Percentiles rank a stretch among this genome's conserved stretches.
These are phyloP conservation scores for Ganoderma sp. DNA, from an alignment of 1,284 basidiomycete species.

Conservation along the genomic window DNA sequence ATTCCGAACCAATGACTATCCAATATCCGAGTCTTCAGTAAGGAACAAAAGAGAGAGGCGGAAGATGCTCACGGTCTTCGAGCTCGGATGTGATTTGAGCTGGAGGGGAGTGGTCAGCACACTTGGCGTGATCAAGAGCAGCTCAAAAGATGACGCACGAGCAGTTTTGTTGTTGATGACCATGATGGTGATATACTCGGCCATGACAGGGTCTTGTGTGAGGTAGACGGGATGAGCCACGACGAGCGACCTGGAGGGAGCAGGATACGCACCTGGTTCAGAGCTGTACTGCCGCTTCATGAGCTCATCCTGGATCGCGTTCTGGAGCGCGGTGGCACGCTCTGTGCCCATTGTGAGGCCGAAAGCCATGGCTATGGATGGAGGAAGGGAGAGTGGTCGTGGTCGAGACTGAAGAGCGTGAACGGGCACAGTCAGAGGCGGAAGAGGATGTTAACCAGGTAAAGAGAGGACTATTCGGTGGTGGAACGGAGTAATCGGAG, in stretches of 20 bases:
- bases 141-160: conserved; percentile 56
- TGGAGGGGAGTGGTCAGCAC: conserved; percentile 42
- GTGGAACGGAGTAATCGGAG: not conserved
- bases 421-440: not conserved
- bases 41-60: conserved; percentile 17
- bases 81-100: conserved; percentile 84
- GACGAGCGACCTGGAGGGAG: not conserved
- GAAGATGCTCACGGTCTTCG: conserved; percentile 71
- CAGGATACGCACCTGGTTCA: conserved; percentile 63
- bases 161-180: conserved; percentile 88
- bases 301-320: conserved; percentile 83
- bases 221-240: not conserved
- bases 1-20: conserved; percentile 79
- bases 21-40: conserved; percentile 12
- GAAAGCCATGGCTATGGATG: conserved; percentile 42
- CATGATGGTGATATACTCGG: conserved; percentile 92
- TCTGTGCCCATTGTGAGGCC: conserved; percentile 82
- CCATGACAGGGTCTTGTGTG: conserved; percentile 80
- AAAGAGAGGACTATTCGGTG: not conserved
- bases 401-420: conserved; percentile 15
- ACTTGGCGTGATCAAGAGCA: not conserved
- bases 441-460: not conserved
- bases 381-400: conserved; percentile 8
- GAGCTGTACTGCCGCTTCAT: conserved; percentile 75
- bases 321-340: conserved; percentile 75